A percentile compares a stretch with the other conserved stretches of the same genome.
These are phyloP conservation scores for Moniliophthora roreri DNA, from an alignment of 1,284 basidiomycete species.

Conservation along the genomic window DNA sequence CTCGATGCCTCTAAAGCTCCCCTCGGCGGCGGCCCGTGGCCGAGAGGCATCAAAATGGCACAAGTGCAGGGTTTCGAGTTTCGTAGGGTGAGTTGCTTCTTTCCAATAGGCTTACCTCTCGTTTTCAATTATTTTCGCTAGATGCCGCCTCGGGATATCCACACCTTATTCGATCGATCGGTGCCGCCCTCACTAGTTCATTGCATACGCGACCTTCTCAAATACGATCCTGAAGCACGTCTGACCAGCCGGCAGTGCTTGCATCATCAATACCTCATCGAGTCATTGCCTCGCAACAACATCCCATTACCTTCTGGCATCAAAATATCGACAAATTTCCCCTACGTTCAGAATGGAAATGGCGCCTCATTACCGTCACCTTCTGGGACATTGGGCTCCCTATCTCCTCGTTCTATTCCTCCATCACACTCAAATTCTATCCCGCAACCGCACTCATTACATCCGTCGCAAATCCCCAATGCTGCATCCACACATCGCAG, in stretches of 20 bases:
- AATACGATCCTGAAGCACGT: conserved; percentile 87
- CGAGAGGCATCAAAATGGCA: conserved; percentile 83
- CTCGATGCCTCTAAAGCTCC: conserved; percentile 67
- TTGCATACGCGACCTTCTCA: conserved; percentile 90
- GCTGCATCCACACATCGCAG: conserved; percentile 53
- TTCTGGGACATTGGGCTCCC: conserved; percentile 37
- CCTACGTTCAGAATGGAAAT: conserved; percentile 29
- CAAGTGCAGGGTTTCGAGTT: conserved; percentile 87
- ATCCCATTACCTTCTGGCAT: conserved; percentile 63
- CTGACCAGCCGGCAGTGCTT: conserved; percentile 87
- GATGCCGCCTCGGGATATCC: conserved; percentile 77
- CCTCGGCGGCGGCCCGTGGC: conserved; percentile 90
- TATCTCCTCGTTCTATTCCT: conserved; percentile 43
- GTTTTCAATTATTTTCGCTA: conserved; percentile 31
- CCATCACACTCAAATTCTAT: conserved; percentile 36
- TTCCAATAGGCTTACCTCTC: conserved; percentile 13
- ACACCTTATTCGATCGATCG: conserved; percentile 75
- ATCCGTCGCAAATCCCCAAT: conserved; percentile 37
- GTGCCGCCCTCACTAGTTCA: conserved; percentile 85
- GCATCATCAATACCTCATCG: conserved; percentile 84
- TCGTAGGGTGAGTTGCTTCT: conserved; percentile 64
- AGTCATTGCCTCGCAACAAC: conserved; percentile 65
- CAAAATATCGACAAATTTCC: conserved; percentile 34
- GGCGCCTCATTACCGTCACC: conserved; percentile 36
- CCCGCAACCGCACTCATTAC: conserved; percentile 53